Percentiles rank a stretch among this genome's conserved stretches.
Conservation (phyloP, 352 stramenopile species). For the Phytophthora kernoviae region DNA sequence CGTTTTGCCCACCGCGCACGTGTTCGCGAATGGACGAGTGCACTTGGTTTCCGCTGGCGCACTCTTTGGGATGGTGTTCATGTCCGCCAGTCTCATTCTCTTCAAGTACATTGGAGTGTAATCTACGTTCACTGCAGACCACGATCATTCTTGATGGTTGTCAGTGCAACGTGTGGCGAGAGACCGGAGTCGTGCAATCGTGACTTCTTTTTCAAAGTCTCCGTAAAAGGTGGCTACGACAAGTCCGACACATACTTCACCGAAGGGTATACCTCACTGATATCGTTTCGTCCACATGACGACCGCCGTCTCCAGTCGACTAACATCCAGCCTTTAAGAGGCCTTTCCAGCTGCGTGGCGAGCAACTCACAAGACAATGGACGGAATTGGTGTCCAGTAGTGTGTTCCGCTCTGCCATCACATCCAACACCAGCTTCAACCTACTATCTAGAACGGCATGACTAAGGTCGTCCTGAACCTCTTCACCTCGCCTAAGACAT, state of each 20-base stretch:
- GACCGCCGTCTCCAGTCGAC: too few relatives aligned
- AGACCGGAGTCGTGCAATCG: too few relatives aligned
- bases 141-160: too few relatives aligned
- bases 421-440: neutral
- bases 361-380: too few relatives aligned
- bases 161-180: too few relatives aligned
- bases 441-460: neutral
- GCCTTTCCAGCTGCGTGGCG: too few relatives aligned
- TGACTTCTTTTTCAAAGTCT: too few relatives aligned
- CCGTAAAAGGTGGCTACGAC: too few relatives aligned
- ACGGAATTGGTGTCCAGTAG: constrained; percentile 12
- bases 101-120: constrained; percentile 74
- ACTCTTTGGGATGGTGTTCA: constrained; percentile 89
- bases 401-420: constrained; percentile 1
- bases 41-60: constrained; percentile 80
- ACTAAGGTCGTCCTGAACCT: neutral
- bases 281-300: too few relatives aligned
- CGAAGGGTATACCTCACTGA: too few relatives aligned
- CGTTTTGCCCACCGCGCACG: constrained; percentile 90
- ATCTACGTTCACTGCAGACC: neutral
- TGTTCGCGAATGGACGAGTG: constrained; percentile 82
- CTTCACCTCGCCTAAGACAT: constrained; percentile 9
- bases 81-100: constrained; percentile 88
- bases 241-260: too few relatives aligned
- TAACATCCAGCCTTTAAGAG: too few relatives aligned